Evolutionary conservation across 345 rosid genomes (phyloP).

Genomic region (Eucalyptus polyanthemos): DNA sequence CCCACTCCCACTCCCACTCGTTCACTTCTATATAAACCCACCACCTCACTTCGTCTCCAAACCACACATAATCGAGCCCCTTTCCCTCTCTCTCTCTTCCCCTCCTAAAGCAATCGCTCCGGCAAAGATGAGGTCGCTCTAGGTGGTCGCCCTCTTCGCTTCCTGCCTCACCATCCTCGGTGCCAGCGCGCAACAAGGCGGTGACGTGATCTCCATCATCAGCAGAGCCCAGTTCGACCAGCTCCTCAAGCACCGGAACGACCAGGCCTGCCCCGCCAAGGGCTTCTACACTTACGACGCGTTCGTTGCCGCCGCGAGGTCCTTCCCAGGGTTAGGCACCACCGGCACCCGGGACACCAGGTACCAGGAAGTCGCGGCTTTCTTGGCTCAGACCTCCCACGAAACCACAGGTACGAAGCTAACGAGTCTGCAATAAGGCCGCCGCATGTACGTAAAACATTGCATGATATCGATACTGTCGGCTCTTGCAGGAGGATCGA

Average conservation of each 20-base stretch:
- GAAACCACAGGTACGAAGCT: conserved; percentile 41
- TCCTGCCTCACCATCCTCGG: neutral
- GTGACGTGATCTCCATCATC: neutral
- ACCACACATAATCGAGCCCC: neutral
- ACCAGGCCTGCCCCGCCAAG: conserved; percentile 17
- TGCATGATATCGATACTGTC: neutral
- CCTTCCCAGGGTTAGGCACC: conserved; percentile 28
- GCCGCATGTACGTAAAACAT: neutral
- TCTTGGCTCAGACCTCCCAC: conserved; percentile 60
- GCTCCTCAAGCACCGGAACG: conserved; percentile 40
- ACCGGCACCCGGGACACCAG: conserved; percentile 24
- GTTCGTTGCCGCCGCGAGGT: conserved; percentile 34
- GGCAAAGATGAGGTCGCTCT: neutral
- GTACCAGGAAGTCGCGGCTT: conserved; percentile 46
- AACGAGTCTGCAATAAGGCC: neutral
- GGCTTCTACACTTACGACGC: conserved; percentile 57
- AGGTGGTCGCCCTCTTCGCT: neutral
- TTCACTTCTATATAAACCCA: neutral
- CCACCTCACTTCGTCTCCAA: neutral
- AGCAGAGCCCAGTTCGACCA: conserved; percentile 15
- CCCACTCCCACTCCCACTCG: neutral
- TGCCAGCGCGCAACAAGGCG: neutral
- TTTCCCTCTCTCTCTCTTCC: neutral
- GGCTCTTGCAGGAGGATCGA: conserved; percentile 2
- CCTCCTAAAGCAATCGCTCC: neutral